Base-by-base conservation (phyloP, 2,329 filamentous ascomycete species). In the Colletotrichum abscissum region DNA sequence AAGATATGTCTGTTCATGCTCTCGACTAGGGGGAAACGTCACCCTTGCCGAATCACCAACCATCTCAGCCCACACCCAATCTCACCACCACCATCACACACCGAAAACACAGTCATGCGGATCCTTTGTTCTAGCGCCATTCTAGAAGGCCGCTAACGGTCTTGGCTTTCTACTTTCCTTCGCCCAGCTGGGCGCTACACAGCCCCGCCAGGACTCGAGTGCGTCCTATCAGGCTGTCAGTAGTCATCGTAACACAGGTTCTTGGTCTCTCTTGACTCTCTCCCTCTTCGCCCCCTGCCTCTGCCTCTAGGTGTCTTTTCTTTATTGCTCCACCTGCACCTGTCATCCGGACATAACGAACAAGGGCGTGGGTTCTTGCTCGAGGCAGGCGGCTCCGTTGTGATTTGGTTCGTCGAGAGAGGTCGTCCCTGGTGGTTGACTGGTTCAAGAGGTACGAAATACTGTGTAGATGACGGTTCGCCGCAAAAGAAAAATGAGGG, bases 91-190 rank as follows among this genome's bases (percentile, higher is more conserved):
- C 56, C 30, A n/a, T 58, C 58, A 30, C 57, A 54, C 6, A n/a
- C 6, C 8, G 7, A 28, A 9, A 49, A 49, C 19, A 49, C 19
- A 22, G 60, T 46, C 54, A 58, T 35, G 67, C 62, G 62, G 19
- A 63, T 72, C 71, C 71, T 74, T 72, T 74, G 71, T 74, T 72
- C 71, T 74, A 74, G 71, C 71, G 71, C 26, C 35, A 54, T 74
- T 72, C 71, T 72, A 67, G 71, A 74, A 74, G 71, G 56, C 56
- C 14, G 5, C 62, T 59, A 67, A 30, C 26, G 38, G n/a, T 22
- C 42, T 59, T 70, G 54, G 60, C 67, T 59, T 57, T 28, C 19
- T n/a, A 28, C 38, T 33, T 33, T 33, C 30, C 22, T 28, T 30
- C 22, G 30, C 30, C 8, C 62, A 63, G 26, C 66, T 38, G 42